Evolutionary conservation across 75 land plant genomes (phyloP), one percentile per base, ranked within the genome.

Genomic region (Selaginella moellendorffii): DNA sequence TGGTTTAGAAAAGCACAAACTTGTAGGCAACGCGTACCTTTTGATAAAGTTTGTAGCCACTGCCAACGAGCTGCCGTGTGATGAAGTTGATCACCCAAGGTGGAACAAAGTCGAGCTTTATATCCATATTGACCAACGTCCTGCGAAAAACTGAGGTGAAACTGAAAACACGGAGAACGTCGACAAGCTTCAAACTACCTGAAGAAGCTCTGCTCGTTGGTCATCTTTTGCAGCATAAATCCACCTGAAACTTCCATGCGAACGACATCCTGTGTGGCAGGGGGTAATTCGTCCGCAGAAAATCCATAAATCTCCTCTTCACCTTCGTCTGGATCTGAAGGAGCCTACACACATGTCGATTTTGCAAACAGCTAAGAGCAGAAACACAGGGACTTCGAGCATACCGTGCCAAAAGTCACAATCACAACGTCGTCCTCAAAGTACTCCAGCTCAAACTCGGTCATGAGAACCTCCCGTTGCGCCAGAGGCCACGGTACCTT

Each of bases 401-500:
- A 36, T 84, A 93, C 98, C 71, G 96, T 62, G 54, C 83, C 83
- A 0, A 83, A 14, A 27, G 85, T 70, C 53, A 83, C 81, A 67
- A 89, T 68, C 27, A 93, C 61, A 26, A 83, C 79, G 26, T 79
- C 90, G 58, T 85, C 95, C 56, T 85, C 76, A 63, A 88, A 76
- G 67, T 74, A 81, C 62, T 93, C 98, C 63, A 93, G 69, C 65
- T 76, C 80, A 74, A 81, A 88, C 54, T 70, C 82, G 73, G 78
- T 87, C 60, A 88, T 62, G 27, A 93, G 2, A 64, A 76, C 82
- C 68, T 93, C 98, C 24, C 98, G 72, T 54, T 66, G 30, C 52
- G 90, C 76, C 26, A 93, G 65, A 53, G 98, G 98, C 98, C 98
- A 93, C 36, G 96, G 80, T 25, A 83, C 79, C 81, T 88, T 93